Conservation (phyloP, 306 rosid species). For the Ormosia emarginata region DNA sequence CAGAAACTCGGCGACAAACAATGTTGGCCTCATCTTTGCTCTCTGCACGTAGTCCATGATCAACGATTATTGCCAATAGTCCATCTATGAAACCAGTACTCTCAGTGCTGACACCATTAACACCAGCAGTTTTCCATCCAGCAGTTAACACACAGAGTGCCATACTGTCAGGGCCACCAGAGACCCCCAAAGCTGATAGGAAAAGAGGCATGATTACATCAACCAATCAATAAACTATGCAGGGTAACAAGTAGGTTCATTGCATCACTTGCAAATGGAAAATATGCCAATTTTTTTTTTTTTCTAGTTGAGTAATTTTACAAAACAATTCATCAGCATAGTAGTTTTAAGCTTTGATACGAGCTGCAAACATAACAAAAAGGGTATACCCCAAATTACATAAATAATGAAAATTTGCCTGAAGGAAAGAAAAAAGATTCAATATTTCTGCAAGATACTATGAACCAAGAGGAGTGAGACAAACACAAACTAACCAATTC, state of each 20-base stretch:
- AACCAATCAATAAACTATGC: neutral
- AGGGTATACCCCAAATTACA: slow-evolving; percentile 6
- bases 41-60: slow-evolving; percentile 91
- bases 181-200: slow-evolving; percentile 78
- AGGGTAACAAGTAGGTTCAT: neutral
- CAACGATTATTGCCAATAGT: slow-evolving; percentile 71
- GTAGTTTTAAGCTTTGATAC: neutral
- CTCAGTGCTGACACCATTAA: slow-evolving; percentile 30
- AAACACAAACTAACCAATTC: slow-evolving; percentile 48
- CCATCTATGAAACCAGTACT: slow-evolving; percentile 59
- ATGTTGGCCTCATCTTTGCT: slow-evolving; percentile 75
- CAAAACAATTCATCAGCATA: neutral
- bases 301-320: neutral
- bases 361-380: neutral
- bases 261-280: neutral
- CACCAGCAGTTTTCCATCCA: slow-evolving; percentile 65
- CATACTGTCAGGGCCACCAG: slow-evolving; percentile 98
- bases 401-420: neutral
- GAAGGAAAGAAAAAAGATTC: neutral
- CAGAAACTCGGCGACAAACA: slow-evolving; percentile 58
- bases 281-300: neutral
- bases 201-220: slow-evolving; percentile 21
- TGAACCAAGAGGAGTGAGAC: neutral
- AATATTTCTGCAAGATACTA: neutral
- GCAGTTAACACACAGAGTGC: slow-evolving; percentile 78